These are phyloP conservation scores for Gracilaria gracilis DNA, from an alignment of 23 red algal species.

Conservation along the genomic window DNA sequence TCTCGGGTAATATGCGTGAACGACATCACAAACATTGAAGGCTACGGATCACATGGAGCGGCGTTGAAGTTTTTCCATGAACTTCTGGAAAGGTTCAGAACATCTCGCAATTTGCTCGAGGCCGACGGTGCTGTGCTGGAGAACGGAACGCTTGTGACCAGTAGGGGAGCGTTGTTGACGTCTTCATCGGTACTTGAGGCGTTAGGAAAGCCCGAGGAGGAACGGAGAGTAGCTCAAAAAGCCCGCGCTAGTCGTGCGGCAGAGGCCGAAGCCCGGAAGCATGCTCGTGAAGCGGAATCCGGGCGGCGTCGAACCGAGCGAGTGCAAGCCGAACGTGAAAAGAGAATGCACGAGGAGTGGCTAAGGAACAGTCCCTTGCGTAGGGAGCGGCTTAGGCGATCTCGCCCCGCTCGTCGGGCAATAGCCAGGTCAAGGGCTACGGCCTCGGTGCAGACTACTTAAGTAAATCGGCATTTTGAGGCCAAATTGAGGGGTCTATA, in stretches of 20 bases:
- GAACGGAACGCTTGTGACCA: neutral
- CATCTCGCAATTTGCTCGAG: neutral
- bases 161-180: neutral
- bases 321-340: neutral
- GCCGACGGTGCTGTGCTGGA: neutral
- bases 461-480: too few relatives aligned
- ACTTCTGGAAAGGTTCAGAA: neutral
- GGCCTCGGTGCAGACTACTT: too few relatives aligned
- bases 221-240: neutral
- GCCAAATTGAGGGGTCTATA: too few relatives aligned
- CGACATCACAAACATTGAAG: constrained; percentile 15
- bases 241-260: neutral
- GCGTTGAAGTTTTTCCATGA: neutral
- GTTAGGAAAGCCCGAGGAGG: neutral
- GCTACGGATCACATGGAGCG: neutral
- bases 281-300: neutral
- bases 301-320: neutral
- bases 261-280: neutral
- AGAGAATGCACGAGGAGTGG: too few relatives aligned
- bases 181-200: neutral
- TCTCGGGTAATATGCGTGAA: neutral
- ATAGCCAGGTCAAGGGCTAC: too few relatives aligned
- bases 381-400: too few relatives aligned
- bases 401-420: too few relatives aligned
- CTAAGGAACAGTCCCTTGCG: too few relatives aligned